A percentile compares a stretch with the other conserved stretches of the same genome.
Evolutionary conservation across 164 flowering plant species (phyloP).

Genomic region (Umbellularia californica): DNA sequence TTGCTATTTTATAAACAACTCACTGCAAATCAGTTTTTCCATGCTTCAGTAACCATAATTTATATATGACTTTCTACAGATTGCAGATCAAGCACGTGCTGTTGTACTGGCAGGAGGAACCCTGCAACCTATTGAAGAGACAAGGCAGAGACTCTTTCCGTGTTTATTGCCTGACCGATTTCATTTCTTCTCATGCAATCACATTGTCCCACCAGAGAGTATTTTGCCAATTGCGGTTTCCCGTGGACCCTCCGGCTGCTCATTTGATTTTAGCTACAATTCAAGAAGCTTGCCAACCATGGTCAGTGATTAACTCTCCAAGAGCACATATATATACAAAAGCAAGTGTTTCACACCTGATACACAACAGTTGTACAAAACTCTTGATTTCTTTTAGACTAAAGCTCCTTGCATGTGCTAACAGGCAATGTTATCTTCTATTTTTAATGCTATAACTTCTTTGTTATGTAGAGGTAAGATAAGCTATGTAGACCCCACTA

Average conservation of each 20-base stretch:
- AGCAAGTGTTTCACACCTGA: too few relatives aligned
- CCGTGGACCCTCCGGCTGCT: slow-evolving; percentile 78
- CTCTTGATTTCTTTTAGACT: too few relatives aligned
- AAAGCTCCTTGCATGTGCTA: too few relatives aligned
- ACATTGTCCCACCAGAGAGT: slow-evolving; percentile 83
- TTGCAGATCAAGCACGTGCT: slow-evolving; percentile 82
- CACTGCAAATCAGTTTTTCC: not conserved
- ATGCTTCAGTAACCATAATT: not conserved
- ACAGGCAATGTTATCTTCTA: too few relatives aligned
- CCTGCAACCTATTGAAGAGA: slow-evolving; percentile 92
- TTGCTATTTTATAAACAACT: too few relatives aligned
- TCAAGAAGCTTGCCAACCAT: slow-evolving; percentile 59
- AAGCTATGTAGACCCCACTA: too few relatives aligned
- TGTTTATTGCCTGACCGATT: slow-evolving; percentile 50
- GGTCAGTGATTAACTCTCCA: slow-evolving; percentile 36
- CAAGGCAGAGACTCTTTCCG: slow-evolving; percentile 83
- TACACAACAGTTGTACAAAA: too few relatives aligned
- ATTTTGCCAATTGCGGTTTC: slow-evolving; percentile 82
- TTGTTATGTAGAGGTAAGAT: too few relatives aligned
- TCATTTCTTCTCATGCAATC: slow-evolving; percentile 85
- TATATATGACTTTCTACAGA: slow-evolving; percentile 31
- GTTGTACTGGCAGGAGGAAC: slow-evolving; percentile 95
- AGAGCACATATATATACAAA: too few relatives aligned
- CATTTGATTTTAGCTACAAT: slow-evolving; percentile 86
- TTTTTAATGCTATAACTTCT: too few relatives aligned